Evolutionary conservation across 23 red algal species (phyloP), one percentile per base, ranked within the genome.

Genomic region (Pyropia haitanensis): DNA sequence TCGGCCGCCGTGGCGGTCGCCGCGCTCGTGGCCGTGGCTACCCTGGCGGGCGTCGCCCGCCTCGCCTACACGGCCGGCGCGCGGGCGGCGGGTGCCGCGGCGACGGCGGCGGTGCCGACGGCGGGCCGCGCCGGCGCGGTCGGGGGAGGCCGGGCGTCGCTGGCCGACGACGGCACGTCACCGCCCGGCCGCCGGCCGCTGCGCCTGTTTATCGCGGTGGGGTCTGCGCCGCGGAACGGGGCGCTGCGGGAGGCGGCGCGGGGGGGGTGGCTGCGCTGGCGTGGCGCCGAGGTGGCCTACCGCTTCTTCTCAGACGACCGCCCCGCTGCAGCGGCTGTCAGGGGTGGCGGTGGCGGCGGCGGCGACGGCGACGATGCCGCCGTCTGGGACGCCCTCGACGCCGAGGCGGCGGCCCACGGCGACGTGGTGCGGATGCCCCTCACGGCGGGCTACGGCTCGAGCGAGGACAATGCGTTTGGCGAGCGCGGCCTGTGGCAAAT

Each of bases 271-370:
- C 39, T 88, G 13, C 32, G 33, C 27, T 78, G 82, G 82, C 18
- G 20, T 7, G 82, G 76, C 4, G 64, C 32, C 4, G 62, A 66
- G 15, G 72, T 88, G 5, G n/a, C 0, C 14, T 88, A 78, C 27
- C 63, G 71, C 59, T 88, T 88, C 46, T 88, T 88, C 57, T 63
- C 82, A 3, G 82, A 88, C 48, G 73, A 61, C 30, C 80, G 61
- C 58, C 70, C 80, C 8, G 5, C 24, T 12, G 29, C 24, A 1
- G 21, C 24, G 55, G 21, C 24, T 3, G 21, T 5, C 5, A 5
- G 24, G 2, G 5, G 21, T 5, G 24, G 24, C 21, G 57, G 24
- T 13, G 57, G 6, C 24, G 0, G 57, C 57, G 12, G 24, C 24
- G 57, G 29, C 29, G 12, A 10, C 24, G 54, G 49, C 27, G 27